A percentile compares a stretch with the other conserved stretches of the same genome.
Conservation (phyloP, 352 stramenopile genomes). For the Halophytophthora polymorphica region DNA sequence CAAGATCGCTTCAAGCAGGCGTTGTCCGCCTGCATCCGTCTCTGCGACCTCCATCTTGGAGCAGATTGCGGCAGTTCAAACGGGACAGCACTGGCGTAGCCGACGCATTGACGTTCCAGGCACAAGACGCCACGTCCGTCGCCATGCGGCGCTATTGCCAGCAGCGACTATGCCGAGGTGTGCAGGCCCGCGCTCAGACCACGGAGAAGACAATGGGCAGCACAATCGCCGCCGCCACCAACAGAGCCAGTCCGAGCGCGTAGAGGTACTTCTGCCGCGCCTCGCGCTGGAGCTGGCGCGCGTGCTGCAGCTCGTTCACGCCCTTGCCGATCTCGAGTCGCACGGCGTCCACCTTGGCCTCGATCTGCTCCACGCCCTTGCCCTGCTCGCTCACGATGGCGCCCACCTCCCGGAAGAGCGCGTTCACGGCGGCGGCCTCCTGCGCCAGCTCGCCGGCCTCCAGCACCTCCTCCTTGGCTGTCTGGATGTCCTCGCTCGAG, state of each 20-base stretch:
- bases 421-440: constrained; percentile 65
- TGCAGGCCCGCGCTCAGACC: too few relatives aligned
- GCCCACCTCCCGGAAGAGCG: constrained; percentile 66
- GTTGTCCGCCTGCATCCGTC: too few relatives aligned
- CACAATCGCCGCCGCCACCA: constrained; percentile 44
- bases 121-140: too few relatives aligned
- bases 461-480: constrained; percentile 74
- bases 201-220: constrained; percentile 50
- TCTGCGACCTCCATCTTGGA: too few relatives aligned
- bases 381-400: constrained; percentile 61
- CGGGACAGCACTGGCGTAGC: too few relatives aligned
- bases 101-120: too few relatives aligned
- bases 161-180: too few relatives aligned
- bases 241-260: constrained; percentile 29
- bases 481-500: constrained; percentile 63
- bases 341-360: constrained; percentile 67
- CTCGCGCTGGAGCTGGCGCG: constrained; percentile 55
- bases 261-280: constrained; percentile 62
- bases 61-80: too few relatives aligned
- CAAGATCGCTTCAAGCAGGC: too few relatives aligned
- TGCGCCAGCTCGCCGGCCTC: constrained; percentile 57
- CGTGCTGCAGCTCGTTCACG: constrained; percentile 68
- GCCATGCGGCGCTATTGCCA: too few relatives aligned
- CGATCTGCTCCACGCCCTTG: constrained; percentile 70
- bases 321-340: constrained; percentile 69